Evolutionary conservation across 257 asterid genomes (phyloP).

Genomic region (Solanum microdontum): DNA sequence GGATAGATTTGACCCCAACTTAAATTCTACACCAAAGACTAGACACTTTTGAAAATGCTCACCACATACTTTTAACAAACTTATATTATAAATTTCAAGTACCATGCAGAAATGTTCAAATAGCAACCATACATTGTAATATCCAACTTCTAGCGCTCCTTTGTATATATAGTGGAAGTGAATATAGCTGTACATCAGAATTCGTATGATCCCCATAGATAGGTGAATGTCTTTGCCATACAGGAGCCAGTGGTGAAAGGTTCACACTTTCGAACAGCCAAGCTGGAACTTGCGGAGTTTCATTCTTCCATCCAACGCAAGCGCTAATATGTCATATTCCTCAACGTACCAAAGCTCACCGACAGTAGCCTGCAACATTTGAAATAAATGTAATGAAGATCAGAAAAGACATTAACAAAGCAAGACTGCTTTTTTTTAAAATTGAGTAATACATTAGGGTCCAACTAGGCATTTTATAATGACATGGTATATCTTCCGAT

Average conservation of each 20-base stretch:
- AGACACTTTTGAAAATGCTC: background rate
- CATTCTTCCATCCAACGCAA: constrained; percentile 72
- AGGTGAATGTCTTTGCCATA: background rate
- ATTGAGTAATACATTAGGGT: background rate
- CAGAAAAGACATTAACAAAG: background rate
- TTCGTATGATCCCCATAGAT: background rate
- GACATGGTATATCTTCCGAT: background rate
- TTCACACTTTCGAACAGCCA: constrained; percentile 31
- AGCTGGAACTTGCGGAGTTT: constrained; percentile 45
- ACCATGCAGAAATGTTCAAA: background rate
- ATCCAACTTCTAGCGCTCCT: background rate
- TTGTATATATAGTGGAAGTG: background rate
- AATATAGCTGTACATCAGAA: background rate
- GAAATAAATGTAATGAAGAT: background rate
- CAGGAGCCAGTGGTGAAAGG: background rate
- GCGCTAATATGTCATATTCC: constrained; percentile 78
- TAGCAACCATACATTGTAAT: background rate
- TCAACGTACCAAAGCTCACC: constrained; percentile 94
- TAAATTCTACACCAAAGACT: background rate
- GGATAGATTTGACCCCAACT: background rate
- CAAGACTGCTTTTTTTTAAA: background rate
- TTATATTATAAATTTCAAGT: background rate
- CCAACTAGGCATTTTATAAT: background rate
- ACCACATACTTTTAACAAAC: background rate
- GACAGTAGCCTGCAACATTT: constrained; percentile 48